Base-by-base conservation (phyloP, 2,329 filamentous ascomycete species). In the Trichophyton simii region DNA sequence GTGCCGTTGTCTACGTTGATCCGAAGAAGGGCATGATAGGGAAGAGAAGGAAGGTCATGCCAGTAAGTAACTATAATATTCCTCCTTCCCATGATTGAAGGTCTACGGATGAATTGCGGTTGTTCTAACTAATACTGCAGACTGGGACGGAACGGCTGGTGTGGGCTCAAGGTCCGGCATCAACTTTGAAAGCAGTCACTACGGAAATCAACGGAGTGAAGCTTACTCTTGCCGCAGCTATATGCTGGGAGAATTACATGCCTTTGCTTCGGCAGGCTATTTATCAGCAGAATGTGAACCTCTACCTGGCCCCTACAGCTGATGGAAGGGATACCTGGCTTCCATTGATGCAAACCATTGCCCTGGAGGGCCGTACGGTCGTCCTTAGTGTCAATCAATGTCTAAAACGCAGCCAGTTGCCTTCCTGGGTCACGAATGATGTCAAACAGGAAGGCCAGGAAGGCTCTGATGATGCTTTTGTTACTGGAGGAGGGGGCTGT, bases 221-320 rank as follows among this genome's bases (percentile, higher is more conserved):
- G 65, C 76, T 96, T 63, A 92, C 89, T 61, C 82, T 96, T 63
- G 91, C 87, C 0, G 85, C 88, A 2, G 92, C 91, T 2, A 95
- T 97, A 66, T 96, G 91, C 78, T 96, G 91, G 91, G 91, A 97
- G 73, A 96, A 89, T 73, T 95, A 92, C 76, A 96, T 96, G 91
- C 91, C 91, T 0, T 77, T 96, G 18, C 79, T 96, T 6, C 83
- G 92, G 18, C 88, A 95, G 71, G 82, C 84, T 15, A 79, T 96
- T 42, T 97, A 96, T 73, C 82, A 84, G 1, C 92, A 96, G 73
- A 95, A 95, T 70, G 85, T 96, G 68, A 95, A 95, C 72, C 76
- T 96, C 11, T 96, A 92, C 74, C 83, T 96, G 1, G 91, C 91
- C 0, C 92, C 92, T 0, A 96, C 91, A 0, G 91, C 91, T 1